A percentile compares a stretch with the other conserved stretches of the same genome.
These are phyloP conservation scores for Fonsecaea pedrosoi DNA, from an alignment of 2,329 filamentous ascomycete genomes.

Conservation along the genomic window DNA sequence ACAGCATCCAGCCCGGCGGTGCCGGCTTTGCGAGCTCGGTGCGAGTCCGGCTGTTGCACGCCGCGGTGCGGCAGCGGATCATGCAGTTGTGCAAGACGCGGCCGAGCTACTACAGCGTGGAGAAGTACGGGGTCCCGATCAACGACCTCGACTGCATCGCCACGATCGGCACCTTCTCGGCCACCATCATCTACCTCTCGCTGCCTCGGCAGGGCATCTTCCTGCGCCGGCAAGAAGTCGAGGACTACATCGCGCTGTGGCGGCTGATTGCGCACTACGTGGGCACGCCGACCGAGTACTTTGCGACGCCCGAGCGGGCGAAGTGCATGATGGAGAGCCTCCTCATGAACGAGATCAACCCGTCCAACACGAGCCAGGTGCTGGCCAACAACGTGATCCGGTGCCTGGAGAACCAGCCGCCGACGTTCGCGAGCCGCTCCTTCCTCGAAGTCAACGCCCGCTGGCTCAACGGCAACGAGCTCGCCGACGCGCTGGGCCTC, in stretches of 20 bases:
- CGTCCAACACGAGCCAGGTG: conserved; percentile 66
- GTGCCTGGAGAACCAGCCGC: conserved; percentile 69
- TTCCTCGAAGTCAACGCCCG: conserved; percentile 73
- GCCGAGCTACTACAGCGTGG: conserved; percentile 68
- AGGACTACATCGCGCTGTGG: conserved; percentile 77
- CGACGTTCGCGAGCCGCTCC: conserved; percentile 68
- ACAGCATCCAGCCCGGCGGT: conserved; percentile 71
- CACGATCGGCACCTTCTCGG: conserved; percentile 74
- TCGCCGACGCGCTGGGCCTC: conserved; percentile 67
- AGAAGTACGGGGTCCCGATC: conserved; percentile 69
- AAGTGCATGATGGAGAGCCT: conserved; percentile 72
- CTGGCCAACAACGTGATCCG: conserved; percentile 78
- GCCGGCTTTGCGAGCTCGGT: conserved; percentile 69
- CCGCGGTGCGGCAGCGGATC: conserved; percentile 70
- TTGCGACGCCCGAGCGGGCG: conserved; percentile 61
- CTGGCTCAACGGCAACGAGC: conserved; percentile 71
- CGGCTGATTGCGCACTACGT: conserved; percentile 75
- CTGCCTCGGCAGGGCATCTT: conserved; percentile 76
- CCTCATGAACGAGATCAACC: conserved; percentile 69
- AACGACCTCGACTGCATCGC: conserved; percentile 77
- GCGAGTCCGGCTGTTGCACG: conserved; percentile 72
- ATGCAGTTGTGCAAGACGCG: conserved; percentile 62
- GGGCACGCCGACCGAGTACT: conserved; percentile 69
- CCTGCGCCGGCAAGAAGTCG: conserved; percentile 65
- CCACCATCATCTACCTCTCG: conserved; percentile 70